A percentile compares a stretch with the other conserved stretches of the same genome.
Conservation (phyloP, 768 basidiomycete genomes). For the Rhizopogon sp. region DNA sequence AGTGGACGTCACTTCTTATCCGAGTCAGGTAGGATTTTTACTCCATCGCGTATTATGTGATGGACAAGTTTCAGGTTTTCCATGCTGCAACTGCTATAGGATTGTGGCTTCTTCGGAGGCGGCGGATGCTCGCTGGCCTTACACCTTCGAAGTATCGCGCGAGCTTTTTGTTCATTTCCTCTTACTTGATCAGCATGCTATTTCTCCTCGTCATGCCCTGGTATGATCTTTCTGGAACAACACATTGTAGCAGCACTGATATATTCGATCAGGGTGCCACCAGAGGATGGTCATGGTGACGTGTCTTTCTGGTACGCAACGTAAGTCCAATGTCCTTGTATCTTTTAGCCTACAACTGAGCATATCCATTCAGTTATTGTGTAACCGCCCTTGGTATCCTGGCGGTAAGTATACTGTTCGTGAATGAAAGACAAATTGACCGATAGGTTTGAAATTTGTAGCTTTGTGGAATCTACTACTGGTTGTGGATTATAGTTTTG, state of each 20-base stretch:
- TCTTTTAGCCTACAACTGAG: neutral
- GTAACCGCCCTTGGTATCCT: conserved; percentile 23
- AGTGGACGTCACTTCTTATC: conserved; percentile 35
- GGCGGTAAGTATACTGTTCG: conserved; percentile 9
- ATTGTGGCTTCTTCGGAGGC: conserved; percentile 25
- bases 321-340: conserved; percentile 4
- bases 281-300: conserved; percentile 20
- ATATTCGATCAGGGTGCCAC: conserved; percentile 20
- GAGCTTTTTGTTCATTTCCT: conserved; percentile 14
- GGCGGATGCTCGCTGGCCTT: conserved; percentile 20
- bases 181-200: conserved; percentile 15
- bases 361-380: conserved; percentile 15
- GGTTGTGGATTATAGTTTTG: conserved; percentile 39
- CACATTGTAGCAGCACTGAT: neutral
- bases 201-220: conserved; percentile 32
- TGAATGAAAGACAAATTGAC: no score
- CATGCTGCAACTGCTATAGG: conserved; percentile 22
- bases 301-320: conserved; percentile 28
- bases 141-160: conserved; percentile 15
- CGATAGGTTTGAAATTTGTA: neutral
- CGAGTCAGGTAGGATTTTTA: conserved; percentile 27
- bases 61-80: conserved; percentile 16
- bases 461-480: conserved; percentile 23
- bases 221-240: conserved; percentile 8
- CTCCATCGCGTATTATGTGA: conserved; percentile 4